phyloP scores from a whole-genome alignment of 768 basidiomycete species.

The Leucosporidium scottii region DNA sequence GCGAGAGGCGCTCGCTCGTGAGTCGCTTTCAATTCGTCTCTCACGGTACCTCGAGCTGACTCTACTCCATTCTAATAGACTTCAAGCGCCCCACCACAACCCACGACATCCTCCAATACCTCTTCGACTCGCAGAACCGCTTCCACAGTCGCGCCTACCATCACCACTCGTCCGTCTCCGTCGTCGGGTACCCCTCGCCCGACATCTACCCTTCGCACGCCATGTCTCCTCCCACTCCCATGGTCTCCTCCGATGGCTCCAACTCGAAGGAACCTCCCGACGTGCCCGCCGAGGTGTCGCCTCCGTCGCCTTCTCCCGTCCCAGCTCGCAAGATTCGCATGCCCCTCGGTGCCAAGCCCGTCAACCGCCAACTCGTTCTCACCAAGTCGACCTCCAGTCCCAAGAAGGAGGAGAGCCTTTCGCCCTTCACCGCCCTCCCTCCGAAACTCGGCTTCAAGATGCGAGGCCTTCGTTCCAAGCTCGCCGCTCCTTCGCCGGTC shows the following conservation, averaged over 20 bases:
- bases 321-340: neutral
- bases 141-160: conserved; percentile 9
- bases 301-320: neutral
- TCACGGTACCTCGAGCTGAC: neutral
- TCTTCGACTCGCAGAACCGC: conserved; percentile 22
- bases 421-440: conserved; percentile 29
- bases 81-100: conserved; percentile 18
- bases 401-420: conserved; percentile 2
- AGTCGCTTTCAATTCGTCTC: neutral
- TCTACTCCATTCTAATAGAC: neutral
- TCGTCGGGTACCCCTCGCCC: neutral
- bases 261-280: neutral
- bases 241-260: neutral
- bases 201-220: conserved; percentile 11
- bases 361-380: conserved; percentile 8
- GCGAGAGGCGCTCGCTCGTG: conserved; percentile 15
- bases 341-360: conserved; percentile 11
- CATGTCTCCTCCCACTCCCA: conserved; percentile 12
- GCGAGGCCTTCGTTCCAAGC: neutral
- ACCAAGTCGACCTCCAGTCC: conserved; percentile 8
- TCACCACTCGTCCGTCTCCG: conserved; percentile 2
- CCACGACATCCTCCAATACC: conserved; percentile 24
- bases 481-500: neutral
- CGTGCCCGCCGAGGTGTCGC: neutral
- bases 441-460: conserved; percentile 20